A percentile compares a stretch with the other conserved stretches of the same genome.
Conservation (phyloP, 2,329 filamentous ascomycete genomes). For the Calonectria multiphialidica region DNA sequence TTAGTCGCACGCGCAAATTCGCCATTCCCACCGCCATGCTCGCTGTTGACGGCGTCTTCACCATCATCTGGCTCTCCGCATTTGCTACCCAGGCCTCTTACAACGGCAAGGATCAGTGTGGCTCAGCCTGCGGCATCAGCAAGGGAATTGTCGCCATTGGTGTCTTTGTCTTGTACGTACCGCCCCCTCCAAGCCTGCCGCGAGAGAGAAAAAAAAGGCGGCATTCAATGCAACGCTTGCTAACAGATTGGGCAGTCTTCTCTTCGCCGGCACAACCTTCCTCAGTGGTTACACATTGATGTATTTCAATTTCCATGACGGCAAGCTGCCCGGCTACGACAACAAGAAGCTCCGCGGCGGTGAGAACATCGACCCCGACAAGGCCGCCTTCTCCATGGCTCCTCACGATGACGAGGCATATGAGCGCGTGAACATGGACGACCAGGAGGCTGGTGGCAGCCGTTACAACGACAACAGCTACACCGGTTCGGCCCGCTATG, state of each 20-base stretch:
- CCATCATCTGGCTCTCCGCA: conserved; percentile 74
- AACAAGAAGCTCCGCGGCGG: conserved; percentile 55
- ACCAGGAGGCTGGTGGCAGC: conserved; percentile 55
- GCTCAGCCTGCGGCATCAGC: conserved; percentile 68
- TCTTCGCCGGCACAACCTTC: conserved; percentile 65
- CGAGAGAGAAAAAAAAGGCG: not conserved
- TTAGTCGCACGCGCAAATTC: conserved; percentile 70
- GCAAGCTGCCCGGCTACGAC: conserved; percentile 72
- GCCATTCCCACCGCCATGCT: conserved; percentile 74
- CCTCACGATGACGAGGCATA: conserved; percentile 77
- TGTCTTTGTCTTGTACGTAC: conserved; percentile 71
- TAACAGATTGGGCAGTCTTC: conserved; percentile 57
- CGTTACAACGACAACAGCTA: conserved; percentile 50
- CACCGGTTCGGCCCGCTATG: conserved; percentile 49
- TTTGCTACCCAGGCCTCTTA: conserved; percentile 75
- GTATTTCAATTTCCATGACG: conserved; percentile 74
- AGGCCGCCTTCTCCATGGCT: conserved; percentile 76
- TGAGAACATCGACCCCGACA: conserved; percentile 74
- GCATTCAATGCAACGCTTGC: not conserved
- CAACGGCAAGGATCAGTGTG: conserved; percentile 68
- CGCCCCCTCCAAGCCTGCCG: not conserved
- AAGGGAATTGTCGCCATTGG: conserved; percentile 73
- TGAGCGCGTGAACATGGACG: conserved; percentile 69
- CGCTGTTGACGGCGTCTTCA: conserved; percentile 67
- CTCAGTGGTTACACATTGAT: conserved; percentile 71